A percentile compares a stretch with the other conserved stretches of the same genome.
Evolutionary conservation across 805 yeast species (phyloP).

Genomic region (Blastobotrys mokoenaii): DNA sequence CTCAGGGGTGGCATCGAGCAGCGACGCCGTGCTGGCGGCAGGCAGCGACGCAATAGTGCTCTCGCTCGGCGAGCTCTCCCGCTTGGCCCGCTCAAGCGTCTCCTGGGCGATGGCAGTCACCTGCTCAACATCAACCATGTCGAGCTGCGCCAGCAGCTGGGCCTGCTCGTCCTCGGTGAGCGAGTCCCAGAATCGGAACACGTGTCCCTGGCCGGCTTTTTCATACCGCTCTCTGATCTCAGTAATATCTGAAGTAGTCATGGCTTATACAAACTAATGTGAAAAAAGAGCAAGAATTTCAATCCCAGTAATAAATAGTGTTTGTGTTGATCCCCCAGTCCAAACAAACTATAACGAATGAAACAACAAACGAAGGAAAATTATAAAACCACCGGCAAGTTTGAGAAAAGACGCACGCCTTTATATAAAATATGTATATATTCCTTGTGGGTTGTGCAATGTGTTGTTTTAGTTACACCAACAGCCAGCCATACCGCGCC

Average conservation of each 20-base stretch:
- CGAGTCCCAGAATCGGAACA: slow-evolving; percentile 30
- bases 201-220: slow-evolving; percentile 34
- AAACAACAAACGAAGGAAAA: not conserved
- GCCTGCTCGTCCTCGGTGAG: slow-evolving; percentile 22
- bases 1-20: slow-evolving; percentile 23
- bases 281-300: too few relatives aligned
- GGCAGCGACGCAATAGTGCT: slow-evolving; percentile 25
- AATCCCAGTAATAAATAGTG: too few relatives aligned
- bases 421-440: too few relatives aligned
- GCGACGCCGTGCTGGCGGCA: slow-evolving; percentile 22
- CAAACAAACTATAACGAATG: not conserved
- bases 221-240: slow-evolving; percentile 18
- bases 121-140: slow-evolving; percentile 29
- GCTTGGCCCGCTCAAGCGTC: slow-evolving; percentile 13
- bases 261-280: not conserved
- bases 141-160: slow-evolving; percentile 28
- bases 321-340: too few relatives aligned
- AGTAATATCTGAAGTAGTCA: slow-evolving; percentile 16
- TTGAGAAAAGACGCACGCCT: not conserved
- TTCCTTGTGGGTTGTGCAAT: too few relatives aligned
- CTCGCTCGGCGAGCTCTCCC: slow-evolving; percentile 4
- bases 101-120: slow-evolving; percentile 24
- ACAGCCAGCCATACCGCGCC: too few relatives aligned
- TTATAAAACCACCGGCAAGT: not conserved
- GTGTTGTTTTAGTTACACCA: too few relatives aligned